phyloP scores from a whole-genome alignment of 2,329 filamentous ascomycete genomes.

The Lasiodiplodia gonubiensis region DNA sequence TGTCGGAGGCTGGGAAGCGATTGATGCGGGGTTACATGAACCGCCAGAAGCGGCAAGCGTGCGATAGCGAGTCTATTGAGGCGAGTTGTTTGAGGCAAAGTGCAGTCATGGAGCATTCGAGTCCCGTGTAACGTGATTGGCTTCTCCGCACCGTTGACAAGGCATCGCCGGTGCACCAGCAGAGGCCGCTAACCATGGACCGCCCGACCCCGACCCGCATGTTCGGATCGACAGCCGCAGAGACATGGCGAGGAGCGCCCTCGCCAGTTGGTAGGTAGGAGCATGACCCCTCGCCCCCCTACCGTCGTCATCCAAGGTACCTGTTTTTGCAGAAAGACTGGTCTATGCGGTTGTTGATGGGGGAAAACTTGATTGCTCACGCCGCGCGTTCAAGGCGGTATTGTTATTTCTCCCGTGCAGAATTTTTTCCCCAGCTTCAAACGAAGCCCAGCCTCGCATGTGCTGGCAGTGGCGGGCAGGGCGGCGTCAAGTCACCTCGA shows the following conservation, averaged over 20 bases:
- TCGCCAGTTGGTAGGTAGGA: not conserved
- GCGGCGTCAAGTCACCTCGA: not conserved
- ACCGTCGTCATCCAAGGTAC: not conserved
- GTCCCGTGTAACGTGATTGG: not conserved
- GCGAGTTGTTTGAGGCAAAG: not conserved
- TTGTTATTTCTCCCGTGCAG: not conserved
- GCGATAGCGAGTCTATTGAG: not conserved
- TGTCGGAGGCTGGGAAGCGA: not conserved
- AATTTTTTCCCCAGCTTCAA: not conserved
- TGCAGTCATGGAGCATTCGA: not conserved
- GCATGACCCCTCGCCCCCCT: not conserved
- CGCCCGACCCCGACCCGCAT: not conserved
- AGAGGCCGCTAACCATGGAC: not conserved
- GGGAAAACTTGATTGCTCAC: not conserved
- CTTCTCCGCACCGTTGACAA: not conserved
- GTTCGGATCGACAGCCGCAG: constrained; percentile 12
- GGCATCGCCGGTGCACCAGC: not conserved
- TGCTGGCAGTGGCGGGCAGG: not conserved
- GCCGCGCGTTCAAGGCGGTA: not conserved
- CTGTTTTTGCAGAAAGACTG: not conserved
- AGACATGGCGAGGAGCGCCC: too few species aligned
- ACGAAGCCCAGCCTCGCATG: not conserved
- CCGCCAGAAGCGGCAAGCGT: not conserved
- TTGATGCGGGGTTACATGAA: not conserved
- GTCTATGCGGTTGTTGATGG: not conserved